Base-by-base conservation (phyloP, 441 rosid species). In the Erysimum cheiri region DNA sequence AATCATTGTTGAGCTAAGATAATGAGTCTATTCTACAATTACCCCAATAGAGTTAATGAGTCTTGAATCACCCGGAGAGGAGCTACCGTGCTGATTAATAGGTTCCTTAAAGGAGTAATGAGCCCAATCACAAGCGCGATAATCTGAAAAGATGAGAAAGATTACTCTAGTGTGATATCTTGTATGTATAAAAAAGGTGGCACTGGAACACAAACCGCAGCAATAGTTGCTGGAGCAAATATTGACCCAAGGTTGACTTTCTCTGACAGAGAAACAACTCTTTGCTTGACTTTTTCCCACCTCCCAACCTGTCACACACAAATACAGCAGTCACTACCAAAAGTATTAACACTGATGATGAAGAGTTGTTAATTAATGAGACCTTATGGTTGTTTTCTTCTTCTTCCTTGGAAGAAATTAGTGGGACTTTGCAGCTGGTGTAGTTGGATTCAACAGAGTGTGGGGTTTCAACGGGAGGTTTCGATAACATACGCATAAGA, bases 191-290 rank as follows among this genome's bases (percentile, higher is more conserved):
- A 3, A 15, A 19, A 11, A 3, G 13, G 33, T n/a, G 59, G 37
- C 4, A 14, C 1, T 67, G 29, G 6, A 68, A 48, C 69, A 35
- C 85, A 44, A 79, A 91, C 98, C 73, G 86, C 93, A 71, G 76
- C 95, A 49, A 79, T 69, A 9, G 91, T 85, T 14, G 98, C 84
- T 73, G 97, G 97, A 26, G 93, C 91, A 74, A 93, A 78, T 52
- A 91, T 54, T 14, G 79, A 65, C 80, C 75, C 71, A 53, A 86
- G 78, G 48, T 85, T 88, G 57, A 85, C 71, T 70, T 73, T 78
- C 19, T 59, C 81, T 3, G 78, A 33, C 48, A 83, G 2, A 4
- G n/a, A 73, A 53, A 7, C 57, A 22, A 85, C 1, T 57, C 71
- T 50, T 67, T 8, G 19, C 68, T 60, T 82, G 36, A 75, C 64